Percentiles rank a stretch among this genome's conserved stretches.
Conservation (phyloP, 164 flowering plant genomes). For the Echeveria elegans region DNA sequence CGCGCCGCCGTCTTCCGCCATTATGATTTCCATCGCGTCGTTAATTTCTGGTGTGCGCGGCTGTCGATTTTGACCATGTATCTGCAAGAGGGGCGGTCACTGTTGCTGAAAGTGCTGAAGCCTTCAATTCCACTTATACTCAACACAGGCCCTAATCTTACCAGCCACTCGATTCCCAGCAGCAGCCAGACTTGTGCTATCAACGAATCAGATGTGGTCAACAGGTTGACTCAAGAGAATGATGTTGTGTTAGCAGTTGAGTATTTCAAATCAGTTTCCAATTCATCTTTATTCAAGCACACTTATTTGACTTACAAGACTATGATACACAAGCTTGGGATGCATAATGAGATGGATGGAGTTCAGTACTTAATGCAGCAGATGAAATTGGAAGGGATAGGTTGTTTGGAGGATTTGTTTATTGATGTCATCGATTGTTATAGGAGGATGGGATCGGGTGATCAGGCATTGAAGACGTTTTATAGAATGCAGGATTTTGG, state of each 20-base stretch:
- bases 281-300: constrained; percentile 49
- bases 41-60: too few species aligned
- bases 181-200: constrained; percentile 9
- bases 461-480: constrained; percentile 66
- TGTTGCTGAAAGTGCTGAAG: constrained; percentile 43
- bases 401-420: constrained; percentile 54
- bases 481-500: constrained; percentile 69
- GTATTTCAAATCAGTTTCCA: constrained; percentile 50
- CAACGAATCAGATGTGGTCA: constrained; percentile 39
- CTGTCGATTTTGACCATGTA: neutral
- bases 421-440: constrained; percentile 44
- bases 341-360: constrained; percentile 35
- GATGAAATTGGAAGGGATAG: constrained; percentile 66
- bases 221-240: constrained; percentile 30
- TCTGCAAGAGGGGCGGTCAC: constrained; percentile 19
- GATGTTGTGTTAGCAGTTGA: constrained; percentile 44
- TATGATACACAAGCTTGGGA: constrained; percentile 69
- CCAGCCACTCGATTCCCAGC: constrained; percentile 3
- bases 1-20: too few species aligned
- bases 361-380: constrained; percentile 72
- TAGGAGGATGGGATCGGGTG: constrained; percentile 34
- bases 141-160: constrained; percentile 26
- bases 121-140: constrained; percentile 46
- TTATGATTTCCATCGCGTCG: too few species aligned
- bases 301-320: constrained; percentile 49